A percentile compares a stretch with the other conserved stretches of the same genome.
These are phyloP conservation scores for Rugosomyces carneus DNA, from an alignment of 1,284 basidiomycete species.

Conservation along the genomic window DNA sequence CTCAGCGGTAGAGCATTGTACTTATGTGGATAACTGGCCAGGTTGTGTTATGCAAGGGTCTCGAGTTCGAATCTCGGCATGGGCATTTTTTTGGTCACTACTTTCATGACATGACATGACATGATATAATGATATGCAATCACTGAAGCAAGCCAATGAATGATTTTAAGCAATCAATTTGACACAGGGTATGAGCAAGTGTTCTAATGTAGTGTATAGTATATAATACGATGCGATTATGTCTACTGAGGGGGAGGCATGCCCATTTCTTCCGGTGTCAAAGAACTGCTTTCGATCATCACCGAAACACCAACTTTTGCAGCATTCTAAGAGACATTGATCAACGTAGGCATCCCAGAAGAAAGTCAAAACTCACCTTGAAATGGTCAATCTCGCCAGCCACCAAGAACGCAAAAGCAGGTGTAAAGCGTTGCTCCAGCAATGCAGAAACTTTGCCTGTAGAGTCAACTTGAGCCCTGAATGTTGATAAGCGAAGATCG, in stretches of 20 bases:
- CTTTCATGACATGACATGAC: neutral
- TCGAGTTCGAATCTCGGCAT: conserved; percentile 46
- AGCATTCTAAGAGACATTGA: conserved; percentile 54
- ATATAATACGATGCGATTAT: conserved; percentile 21
- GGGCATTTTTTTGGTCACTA: conserved; percentile 30
- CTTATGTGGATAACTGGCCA: conserved; percentile 41
- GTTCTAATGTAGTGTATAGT: conserved; percentile 12
- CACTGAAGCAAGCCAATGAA: neutral
- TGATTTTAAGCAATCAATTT: too few relatives aligned
- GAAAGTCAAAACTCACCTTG: conserved; percentile 55
- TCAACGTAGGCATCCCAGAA: neutral
- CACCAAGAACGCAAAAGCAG: conserved; percentile 91
- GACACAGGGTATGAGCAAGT: neutral
- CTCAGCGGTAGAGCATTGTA: conserved; percentile 53
- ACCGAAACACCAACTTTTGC: conserved; percentile 95
- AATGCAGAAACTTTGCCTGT: conserved; percentile 92
- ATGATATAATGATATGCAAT: neutral
- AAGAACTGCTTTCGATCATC: conserved; percentile 83
- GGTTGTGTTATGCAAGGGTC: conserved; percentile 41
- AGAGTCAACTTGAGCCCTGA: conserved; percentile 89
- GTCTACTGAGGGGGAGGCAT: conserved; percentile 41
- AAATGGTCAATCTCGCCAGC: conserved; percentile 98
- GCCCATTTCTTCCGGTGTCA: conserved; percentile 79
- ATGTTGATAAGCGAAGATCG: conserved; percentile 90
- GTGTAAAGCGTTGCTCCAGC: conserved; percentile 94